Conservation (phyloP, 140 eudicot species). For the Senecio squalidus region DNA sequence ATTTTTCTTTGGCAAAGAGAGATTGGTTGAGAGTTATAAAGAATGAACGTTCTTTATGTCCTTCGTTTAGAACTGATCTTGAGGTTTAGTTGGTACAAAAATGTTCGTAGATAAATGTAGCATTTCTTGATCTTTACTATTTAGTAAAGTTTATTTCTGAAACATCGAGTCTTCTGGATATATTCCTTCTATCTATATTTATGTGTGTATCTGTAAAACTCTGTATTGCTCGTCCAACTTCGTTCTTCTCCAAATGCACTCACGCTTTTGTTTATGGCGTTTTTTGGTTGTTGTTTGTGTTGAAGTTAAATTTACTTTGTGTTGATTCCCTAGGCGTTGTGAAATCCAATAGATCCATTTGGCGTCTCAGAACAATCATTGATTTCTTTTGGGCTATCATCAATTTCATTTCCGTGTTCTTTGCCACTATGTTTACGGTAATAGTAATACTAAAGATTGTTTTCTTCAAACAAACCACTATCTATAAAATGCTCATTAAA, state of each 20-base stretch:
- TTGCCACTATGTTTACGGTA: slow-evolving; percentile 91
- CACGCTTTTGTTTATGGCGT: neutral
- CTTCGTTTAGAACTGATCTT: too few relatives aligned
- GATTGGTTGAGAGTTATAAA: too few relatives aligned
- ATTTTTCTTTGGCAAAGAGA: too few relatives aligned
- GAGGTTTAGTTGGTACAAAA: too few relatives aligned
- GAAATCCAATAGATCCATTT: slow-evolving; percentile 68
- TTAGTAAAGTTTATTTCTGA: too few relatives aligned
- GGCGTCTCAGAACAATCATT: slow-evolving; percentile 74
- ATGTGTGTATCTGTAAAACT: too few relatives aligned
- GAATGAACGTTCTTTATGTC: too few relatives aligned
- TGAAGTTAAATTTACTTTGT: slow-evolving; percentile 15
- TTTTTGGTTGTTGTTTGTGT: neutral
- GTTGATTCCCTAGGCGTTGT: slow-evolving; percentile 61
- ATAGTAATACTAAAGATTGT: slow-evolving; percentile 5
- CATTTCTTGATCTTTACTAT: too few relatives aligned
- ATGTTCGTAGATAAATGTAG: too few relatives aligned
- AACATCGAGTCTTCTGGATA: too few relatives aligned
- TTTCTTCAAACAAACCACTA: neutral
- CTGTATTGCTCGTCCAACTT: too few relatives aligned
- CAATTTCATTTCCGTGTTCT: slow-evolving; percentile 66
- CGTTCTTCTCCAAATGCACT: neutral
- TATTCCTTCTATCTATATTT: too few relatives aligned
- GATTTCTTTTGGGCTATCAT: slow-evolving; percentile 81
- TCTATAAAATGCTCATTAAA: neutral